Conservation (phyloP, 208 protist genomes). For the Trypanosoma scelopori region DNA sequence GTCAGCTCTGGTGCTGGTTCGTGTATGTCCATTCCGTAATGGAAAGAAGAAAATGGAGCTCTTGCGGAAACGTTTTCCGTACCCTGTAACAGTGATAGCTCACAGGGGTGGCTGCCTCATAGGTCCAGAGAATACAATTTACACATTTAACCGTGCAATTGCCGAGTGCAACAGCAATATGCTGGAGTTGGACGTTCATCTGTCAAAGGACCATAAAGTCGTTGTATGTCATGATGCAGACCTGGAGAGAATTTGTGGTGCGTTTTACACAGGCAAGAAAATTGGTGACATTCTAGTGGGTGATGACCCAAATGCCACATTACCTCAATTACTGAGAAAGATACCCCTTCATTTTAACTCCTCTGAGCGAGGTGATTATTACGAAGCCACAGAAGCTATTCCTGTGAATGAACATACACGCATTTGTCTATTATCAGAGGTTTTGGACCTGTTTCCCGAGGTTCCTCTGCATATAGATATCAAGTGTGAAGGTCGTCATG, state of each 20-base stretch:
- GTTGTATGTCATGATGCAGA: constrained; percentile 69
- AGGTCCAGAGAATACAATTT: constrained; percentile 83
- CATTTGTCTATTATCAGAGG: constrained; percentile 66
- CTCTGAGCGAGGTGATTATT: constrained; percentile 26
- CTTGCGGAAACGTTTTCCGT: constrained; percentile 64
- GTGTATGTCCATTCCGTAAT: constrained; percentile 22
- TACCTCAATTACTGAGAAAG: constrained; percentile 50
- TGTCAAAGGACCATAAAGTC: constrained; percentile 63
- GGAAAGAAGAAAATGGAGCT: constrained; percentile 24
- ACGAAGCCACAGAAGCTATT: constrained; percentile 41
- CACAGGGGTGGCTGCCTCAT: constrained; percentile 73
- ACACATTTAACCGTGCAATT: constrained; percentile 57
- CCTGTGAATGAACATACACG: constrained; percentile 58
- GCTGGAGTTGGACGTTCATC: constrained; percentile 74
- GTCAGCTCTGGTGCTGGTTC: constrained; percentile 6
- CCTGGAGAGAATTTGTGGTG: constrained; percentile 50
- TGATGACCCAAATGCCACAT: constrained; percentile 32
- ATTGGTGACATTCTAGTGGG: constrained; percentile 57
- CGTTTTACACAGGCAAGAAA: constrained; percentile 25
- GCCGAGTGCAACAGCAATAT: constrained; percentile 48
- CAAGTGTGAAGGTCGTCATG: constrained; percentile 47
- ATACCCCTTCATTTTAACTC: constrained; percentile 71
- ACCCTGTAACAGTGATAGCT: constrained; percentile 54
- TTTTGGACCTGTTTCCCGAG: constrained; percentile 58
- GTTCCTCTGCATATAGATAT: constrained; percentile 80